Percentiles rank a stretch among this genome's conserved stretches.
These are phyloP conservation scores for Trypanosoma caninum DNA, from an alignment of 208 protist genomes.

Conservation along the genomic window DNA sequence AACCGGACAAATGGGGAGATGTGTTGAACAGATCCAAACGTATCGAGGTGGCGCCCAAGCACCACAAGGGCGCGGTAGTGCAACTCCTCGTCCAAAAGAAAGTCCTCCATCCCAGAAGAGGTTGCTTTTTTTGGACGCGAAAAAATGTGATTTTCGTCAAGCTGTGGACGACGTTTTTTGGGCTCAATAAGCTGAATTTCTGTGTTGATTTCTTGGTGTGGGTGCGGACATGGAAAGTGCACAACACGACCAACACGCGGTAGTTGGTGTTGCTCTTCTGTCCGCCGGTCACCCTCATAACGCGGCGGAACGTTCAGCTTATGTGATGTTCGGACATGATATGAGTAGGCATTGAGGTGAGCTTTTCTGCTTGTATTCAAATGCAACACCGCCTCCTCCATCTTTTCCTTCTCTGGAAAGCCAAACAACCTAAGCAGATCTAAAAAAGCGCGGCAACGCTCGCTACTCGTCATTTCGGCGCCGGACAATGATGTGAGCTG, in stretches of 20 bases:
- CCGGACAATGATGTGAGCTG: constrained; percentile 5
- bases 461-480: constrained; percentile 3
- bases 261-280: constrained; percentile 53
- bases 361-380: constrained; percentile 30
- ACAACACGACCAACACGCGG: constrained; percentile 55
- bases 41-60: constrained; percentile 60
- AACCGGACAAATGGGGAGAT: constrained; percentile 73
- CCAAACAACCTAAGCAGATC: constrained; percentile 59
- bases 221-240: constrained; percentile 47
- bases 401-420: constrained; percentile 61
- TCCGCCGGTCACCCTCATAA: constrained; percentile 67
- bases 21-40: constrained; percentile 53
- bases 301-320: constrained; percentile 43
- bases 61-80: constrained; percentile 67
- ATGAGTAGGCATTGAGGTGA: constrained; percentile 67
- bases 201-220: constrained; percentile 72
- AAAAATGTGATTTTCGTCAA: constrained; percentile 86
- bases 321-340: constrained; percentile 46
- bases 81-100: constrained; percentile 84
- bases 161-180: constrained; percentile 44
- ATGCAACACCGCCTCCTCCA: constrained; percentile 24
- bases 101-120: constrained; percentile 72
- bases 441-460: constrained; percentile 32
- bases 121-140: constrained; percentile 81
- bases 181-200: constrained; percentile 76